Conservation (phyloP, 148 eudicot species). For the Diospyros lotus region DNA sequence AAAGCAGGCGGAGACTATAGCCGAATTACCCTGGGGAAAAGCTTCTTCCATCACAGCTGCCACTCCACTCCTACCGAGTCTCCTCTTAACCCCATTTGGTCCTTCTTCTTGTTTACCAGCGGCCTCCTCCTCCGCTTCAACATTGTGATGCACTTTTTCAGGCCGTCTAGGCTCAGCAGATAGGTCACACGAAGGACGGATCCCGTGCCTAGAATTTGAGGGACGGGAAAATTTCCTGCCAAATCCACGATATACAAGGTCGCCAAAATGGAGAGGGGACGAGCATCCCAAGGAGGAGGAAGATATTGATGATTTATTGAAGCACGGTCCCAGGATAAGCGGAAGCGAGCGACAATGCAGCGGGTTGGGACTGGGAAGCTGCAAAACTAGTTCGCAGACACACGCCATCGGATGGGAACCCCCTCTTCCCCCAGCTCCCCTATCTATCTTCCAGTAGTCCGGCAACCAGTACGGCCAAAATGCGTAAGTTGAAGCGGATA, state of each 20-base stretch:
- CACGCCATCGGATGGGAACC: background rate
- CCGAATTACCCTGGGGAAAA: conserved; percentile 38
- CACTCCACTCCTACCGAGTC: background rate
- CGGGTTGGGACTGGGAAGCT: background rate
- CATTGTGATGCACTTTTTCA: background rate
- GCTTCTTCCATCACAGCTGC: conserved; percentile 15
- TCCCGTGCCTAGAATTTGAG: background rate
- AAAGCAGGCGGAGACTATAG: conserved; percentile 61
- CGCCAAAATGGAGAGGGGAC: background rate
- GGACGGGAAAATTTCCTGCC: background rate
- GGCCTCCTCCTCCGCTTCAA: background rate
- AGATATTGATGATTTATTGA: background rate
- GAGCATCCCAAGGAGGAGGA: background rate
- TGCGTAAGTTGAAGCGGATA: no score
- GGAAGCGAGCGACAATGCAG: background rate
- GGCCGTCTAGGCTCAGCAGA: background rate
- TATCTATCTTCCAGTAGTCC: no score
- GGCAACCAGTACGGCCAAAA: no score
- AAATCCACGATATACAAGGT: background rate
- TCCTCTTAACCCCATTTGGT: background rate
- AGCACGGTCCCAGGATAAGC: background rate
- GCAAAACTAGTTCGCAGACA: conserved; percentile 11
- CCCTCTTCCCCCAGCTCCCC: no score
- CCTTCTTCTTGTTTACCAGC: no score
- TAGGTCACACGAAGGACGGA: background rate